Evolutionary conservation across 1,139 yeast genomes (phyloP), one percentile per base, ranked within the genome.

Genomic region (Pichia kudriavzevii): DNA sequence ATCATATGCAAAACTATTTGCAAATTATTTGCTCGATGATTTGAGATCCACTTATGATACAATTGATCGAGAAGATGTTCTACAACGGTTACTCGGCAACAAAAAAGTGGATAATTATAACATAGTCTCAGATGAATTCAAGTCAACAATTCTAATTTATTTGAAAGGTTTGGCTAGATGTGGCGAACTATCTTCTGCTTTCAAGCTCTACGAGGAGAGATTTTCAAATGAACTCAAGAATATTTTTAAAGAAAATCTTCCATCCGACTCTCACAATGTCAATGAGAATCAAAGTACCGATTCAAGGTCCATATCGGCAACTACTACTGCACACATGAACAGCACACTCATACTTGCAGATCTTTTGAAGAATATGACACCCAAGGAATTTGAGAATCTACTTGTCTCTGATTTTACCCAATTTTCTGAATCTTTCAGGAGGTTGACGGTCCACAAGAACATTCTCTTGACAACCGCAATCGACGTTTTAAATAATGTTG

Each of bases 371-470:
- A 69, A 73, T 5, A 68, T 85, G 66, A 66, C 85, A 0, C 79
- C 88, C 0, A 59, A 61, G 14, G 95, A 83, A 41, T 87, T 87
- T 49, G 87, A 81, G 48, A 60, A 58, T 3, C 79, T 87, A 87
- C 56, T 85, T 31, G 59, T 67, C 3, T 65, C 63, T 26, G 78
- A 79, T 3, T 85, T 74, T 48, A 59, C 81, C 0, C 69, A 75
- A 25, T 64, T 84, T 6, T 73, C 87, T 0, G 88, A 80, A 47
- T 75, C 88, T 20, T 64, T 88, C 28, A 66, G 91, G 41, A 67
- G 95, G 36, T 62, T 88, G 18, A 73, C 83, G 1, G 64, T 73
- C 3, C 96, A 88, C 42, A 94, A 88, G 52, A 85, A 85, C 52
- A 50, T 83, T 5, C 58, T 91, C 22, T 64, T 91, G 15, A 94